Percentiles rank a stretch among this genome's conserved stretches.
phyloP scores from a whole-genome alignment of 805 yeast genomes.

The baker's yeast (Saccharomyces cerevisiae) region DNA sequence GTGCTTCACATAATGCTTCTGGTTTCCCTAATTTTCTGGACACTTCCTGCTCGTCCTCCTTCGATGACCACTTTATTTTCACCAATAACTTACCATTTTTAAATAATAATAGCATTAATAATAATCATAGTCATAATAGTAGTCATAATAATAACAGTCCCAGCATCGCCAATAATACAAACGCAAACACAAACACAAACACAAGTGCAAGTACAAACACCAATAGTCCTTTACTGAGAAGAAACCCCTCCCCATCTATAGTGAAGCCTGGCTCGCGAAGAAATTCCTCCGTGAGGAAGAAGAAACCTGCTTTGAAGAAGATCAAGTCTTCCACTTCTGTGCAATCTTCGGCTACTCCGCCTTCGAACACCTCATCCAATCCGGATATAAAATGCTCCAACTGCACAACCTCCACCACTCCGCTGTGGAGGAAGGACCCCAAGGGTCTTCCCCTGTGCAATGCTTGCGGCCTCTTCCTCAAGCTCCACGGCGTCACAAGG shows the following conservation, averaged over 20 bases:
- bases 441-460: constrained; percentile 87
- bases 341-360: not conserved
- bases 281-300: constrained; percentile 1
- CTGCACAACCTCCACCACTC: constrained; percentile 84
- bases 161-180: not conserved
- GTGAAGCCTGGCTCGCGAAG: not conserved
- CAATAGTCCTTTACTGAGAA: not conserved
- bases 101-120: not conserved
- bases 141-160: not conserved
- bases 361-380: constrained; percentile 1
- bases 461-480: constrained; percentile 88
- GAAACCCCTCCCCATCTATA: not conserved
- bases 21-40: not conserved
- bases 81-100: not conserved
- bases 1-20: not conserved
- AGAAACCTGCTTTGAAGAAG: constrained; percentile 3
- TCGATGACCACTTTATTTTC: not conserved
- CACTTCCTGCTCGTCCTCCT: not conserved
- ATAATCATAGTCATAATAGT: not conserved
- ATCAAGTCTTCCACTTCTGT: constrained; percentile 1
- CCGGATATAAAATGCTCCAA: constrained; percentile 55
- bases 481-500: constrained; percentile 85
- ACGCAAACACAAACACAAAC: not conserved
- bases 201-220: no score
- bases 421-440: constrained; percentile 87